Percentiles rank a stretch among this genome's conserved stretches.
Evolutionary conservation across 2,329 filamentous ascomycete species (phyloP).

Genomic region (Botryosphaeria agaves): DNA sequence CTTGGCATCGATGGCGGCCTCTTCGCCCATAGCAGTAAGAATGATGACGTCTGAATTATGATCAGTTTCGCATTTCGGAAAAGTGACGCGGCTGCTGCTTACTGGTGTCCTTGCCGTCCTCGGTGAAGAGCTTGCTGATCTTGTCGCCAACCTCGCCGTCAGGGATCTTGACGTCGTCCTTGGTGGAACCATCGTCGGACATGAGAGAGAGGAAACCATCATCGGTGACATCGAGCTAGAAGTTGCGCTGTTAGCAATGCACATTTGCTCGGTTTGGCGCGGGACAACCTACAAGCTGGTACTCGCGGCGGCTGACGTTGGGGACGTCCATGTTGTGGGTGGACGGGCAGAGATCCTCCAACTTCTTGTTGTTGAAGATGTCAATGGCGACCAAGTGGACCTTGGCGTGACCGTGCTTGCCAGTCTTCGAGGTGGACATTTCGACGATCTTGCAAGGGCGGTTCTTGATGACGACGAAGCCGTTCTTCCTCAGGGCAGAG

Average conservation of each 20-base stretch:
- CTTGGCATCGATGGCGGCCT: slow-evolving; percentile 84
- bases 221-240: slow-evolving; percentile 76
- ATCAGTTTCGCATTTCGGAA: too few relatives aligned
- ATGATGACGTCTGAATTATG: slow-evolving; percentile 59
- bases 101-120: slow-evolving; percentile 89
- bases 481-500: slow-evolving; percentile 99
- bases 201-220: slow-evolving; percentile 93
- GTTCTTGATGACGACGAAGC: slow-evolving; percentile 94
- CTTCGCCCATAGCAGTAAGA: slow-evolving; percentile 91
- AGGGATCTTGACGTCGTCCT: slow-evolving; percentile 90
- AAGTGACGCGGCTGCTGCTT: too few relatives aligned
- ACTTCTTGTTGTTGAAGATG: slow-evolving; percentile 99
- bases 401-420: slow-evolving; percentile 99
- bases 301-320: slow-evolving; percentile 79
- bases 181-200: slow-evolving; percentile 67
- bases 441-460: slow-evolving; percentile 99
- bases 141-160: slow-evolving; percentile 78
- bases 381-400: slow-evolving; percentile 95
- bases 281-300: slow-evolving; percentile 66
- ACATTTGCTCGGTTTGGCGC: not conserved
- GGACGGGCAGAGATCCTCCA: slow-evolving; percentile 96
- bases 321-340: slow-evolving; percentile 97
- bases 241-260: slow-evolving; percentile 1
- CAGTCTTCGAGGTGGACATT: slow-evolving; percentile 99
- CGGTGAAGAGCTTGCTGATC: slow-evolving; percentile 63